phyloP scores from a whole-genome alignment of 1,139 yeast species.

The Yamadazyma atlantica region DNA sequence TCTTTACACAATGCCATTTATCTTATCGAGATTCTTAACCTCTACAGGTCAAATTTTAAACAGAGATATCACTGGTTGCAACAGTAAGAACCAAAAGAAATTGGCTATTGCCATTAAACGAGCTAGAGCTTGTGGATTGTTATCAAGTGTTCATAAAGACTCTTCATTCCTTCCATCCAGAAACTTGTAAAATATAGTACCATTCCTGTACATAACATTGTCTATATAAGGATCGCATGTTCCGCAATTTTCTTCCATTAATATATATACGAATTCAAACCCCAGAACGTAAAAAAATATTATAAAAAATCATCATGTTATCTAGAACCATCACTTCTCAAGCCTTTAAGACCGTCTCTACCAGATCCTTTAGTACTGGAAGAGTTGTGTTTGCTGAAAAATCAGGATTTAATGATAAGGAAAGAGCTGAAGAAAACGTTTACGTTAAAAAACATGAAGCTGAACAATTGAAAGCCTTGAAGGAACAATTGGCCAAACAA shows the following conservation, averaged over 20 bases:
- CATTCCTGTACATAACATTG: neutral
- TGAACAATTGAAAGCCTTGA: slow-evolving; percentile 49
- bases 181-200: slow-evolving; percentile 23
- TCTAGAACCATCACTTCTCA: slow-evolving; percentile 33
- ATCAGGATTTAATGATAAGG: slow-evolving; percentile 43
- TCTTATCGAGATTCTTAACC: slow-evolving; percentile 57
- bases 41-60: slow-evolving; percentile 69
- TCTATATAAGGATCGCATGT: slow-evolving; percentile 1
- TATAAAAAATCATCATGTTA: slow-evolving; percentile 24
- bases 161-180: slow-evolving; percentile 42
- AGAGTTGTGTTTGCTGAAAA: slow-evolving; percentile 29
- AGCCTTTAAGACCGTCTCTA: slow-evolving; percentile 13
- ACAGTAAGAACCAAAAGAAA: slow-evolving; percentile 58
- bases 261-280: slow-evolving; percentile 2
- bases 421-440: slow-evolving; percentile 45
- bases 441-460: slow-evolving; percentile 49
- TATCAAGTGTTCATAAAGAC: slow-evolving; percentile 63
- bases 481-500: slow-evolving; percentile 45
- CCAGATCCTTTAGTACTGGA: slow-evolving; percentile 41
- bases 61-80: slow-evolving; percentile 66
- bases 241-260: slow-evolving; percentile 1
- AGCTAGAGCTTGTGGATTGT: slow-evolving; percentile 65
- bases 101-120: slow-evolving; percentile 67
- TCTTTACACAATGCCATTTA: slow-evolving; percentile 64
- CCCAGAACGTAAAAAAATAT: slow-evolving; percentile 1